These are phyloP conservation scores for Chlorella variabilis DNA, from an alignment of 163 green algal genomes.

Conservation along the genomic window DNA sequence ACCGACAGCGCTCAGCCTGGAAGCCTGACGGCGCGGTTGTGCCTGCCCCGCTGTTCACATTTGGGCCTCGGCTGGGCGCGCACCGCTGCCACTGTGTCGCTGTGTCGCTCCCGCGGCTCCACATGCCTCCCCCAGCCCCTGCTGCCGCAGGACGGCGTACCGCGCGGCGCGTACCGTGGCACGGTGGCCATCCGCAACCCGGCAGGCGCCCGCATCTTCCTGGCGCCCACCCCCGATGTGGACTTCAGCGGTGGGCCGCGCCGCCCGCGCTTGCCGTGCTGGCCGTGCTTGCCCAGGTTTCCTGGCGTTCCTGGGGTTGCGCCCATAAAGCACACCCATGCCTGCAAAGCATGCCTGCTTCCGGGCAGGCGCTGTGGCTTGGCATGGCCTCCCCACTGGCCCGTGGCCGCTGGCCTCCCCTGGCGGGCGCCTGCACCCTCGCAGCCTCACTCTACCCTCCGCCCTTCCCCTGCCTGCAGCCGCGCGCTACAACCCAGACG, in stretches of 20 bases:
- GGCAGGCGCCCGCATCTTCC: slow-evolving; percentile 35
- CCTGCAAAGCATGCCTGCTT: too few species aligned
- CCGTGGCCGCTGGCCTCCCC: too few species aligned
- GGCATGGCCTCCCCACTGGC: too few species aligned
- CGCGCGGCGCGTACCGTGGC: slow-evolving; percentile 52
- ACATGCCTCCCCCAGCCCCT: too few species aligned
- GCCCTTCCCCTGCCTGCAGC: neutral
- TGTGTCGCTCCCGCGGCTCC: too few species aligned
- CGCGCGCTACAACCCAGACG: neutral
- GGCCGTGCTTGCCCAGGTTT: neutral
- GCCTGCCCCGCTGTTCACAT: too few species aligned
- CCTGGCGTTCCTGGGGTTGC: neutral
- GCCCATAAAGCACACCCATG: too few species aligned
- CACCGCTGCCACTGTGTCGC: too few species aligned
- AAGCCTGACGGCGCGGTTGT: too few species aligned
- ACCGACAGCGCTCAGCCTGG: too few species aligned
- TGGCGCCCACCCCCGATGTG: slow-evolving; percentile 28
- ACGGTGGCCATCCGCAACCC: slow-evolving; percentile 40
- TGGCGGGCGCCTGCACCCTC: neutral
- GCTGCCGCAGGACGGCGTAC: slow-evolving; percentile 56
- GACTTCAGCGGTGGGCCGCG: slow-evolving; percentile 10
- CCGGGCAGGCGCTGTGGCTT: too few species aligned
- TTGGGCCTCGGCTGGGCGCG: too few species aligned
- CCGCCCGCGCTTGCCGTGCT: neutral
- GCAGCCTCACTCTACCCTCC: neutral